Percentiles rank a stretch among this genome's conserved stretches.
These are phyloP conservation scores for Annulohypoxylon stygium DNA, from an alignment of 495 filamentous ascomycete species.

Conservation along the genomic window DNA sequence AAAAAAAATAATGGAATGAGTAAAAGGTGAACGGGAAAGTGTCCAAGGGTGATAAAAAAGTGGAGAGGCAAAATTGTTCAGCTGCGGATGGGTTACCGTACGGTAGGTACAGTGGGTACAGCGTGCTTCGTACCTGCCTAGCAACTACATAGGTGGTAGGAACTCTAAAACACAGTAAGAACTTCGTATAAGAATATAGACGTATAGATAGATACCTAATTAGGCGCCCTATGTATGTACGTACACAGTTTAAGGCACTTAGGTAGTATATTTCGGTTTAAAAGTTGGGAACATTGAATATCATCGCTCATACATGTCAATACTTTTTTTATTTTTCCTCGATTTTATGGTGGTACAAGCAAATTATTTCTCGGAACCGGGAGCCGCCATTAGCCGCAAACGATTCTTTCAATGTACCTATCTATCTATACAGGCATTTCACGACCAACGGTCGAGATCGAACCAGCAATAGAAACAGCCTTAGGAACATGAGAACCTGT, in stretches of 20 bases:
- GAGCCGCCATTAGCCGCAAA: background rate
- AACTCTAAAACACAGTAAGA: background rate
- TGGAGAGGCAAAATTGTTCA: slow-evolving; percentile 51
- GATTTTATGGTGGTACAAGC: too few relatives aligned
- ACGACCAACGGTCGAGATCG: too few relatives aligned
- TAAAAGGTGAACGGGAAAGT: slow-evolving; percentile 36
- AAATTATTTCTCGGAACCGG: too few relatives aligned
- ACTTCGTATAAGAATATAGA: background rate
- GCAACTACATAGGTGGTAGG: background rate
- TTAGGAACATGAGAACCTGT: background rate
- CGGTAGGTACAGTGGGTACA: slow-evolving; percentile 22
- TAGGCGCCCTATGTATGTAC: background rate
- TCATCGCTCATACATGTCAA: too few relatives aligned
- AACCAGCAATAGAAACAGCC: background rate
- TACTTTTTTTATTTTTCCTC: too few relatives aligned
- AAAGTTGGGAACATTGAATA: background rate
- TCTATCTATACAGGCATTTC: background rate
- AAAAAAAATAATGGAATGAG: slow-evolving; percentile 40
- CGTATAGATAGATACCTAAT: too few relatives aligned
- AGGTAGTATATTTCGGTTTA: background rate
- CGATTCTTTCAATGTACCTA: background rate
- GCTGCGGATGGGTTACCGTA: slow-evolving; percentile 33
- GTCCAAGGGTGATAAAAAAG: slow-evolving; percentile 39
- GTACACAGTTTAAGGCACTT: background rate
- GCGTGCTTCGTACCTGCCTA: slow-evolving; percentile 25